A percentile compares a stretch with the other conserved stretches of the same genome.
Conservation (phyloP, 768 basidiomycete genomes). For the Russula emetica region DNA sequence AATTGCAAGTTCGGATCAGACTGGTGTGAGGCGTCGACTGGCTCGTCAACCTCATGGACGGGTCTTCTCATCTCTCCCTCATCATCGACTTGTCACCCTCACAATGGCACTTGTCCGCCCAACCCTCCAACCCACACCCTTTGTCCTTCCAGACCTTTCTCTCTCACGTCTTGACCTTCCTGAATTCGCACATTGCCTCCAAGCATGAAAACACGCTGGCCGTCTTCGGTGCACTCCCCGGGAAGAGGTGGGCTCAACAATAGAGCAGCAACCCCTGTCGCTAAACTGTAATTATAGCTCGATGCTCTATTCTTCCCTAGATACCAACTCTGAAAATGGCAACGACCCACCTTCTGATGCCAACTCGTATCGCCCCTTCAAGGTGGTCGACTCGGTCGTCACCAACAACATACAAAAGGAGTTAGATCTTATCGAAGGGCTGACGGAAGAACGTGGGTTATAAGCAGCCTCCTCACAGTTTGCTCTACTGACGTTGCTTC, state of each 20-base stretch:
- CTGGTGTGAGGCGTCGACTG: conserved; percentile 1
- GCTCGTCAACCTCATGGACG: conserved; percentile 38
- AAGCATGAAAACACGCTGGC: conserved; percentile 90
- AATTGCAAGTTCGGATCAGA: not conserved
- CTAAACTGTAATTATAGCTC: conserved; percentile 43
- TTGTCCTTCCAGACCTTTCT: conserved; percentile 71
- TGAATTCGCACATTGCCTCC: conserved; percentile 89
- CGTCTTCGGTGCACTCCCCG: conserved; percentile 85
- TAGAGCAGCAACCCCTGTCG: not conserved
- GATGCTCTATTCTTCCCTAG: conserved; percentile 70
- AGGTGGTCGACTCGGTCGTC: conserved; percentile 64
- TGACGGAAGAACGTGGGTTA: conserved; percentile 49
- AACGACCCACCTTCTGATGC: conserved; percentile 49
- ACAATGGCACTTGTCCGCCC: conserved; percentile 76
- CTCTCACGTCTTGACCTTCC: conserved; percentile 80
- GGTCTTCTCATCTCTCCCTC: conserved; percentile 67
- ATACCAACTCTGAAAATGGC: conserved; percentile 41
- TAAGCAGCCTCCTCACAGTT: conserved; percentile 16
- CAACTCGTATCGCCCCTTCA: conserved; percentile 84
- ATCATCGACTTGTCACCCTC: conserved; percentile 81
- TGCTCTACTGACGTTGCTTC: conserved; percentile 13
- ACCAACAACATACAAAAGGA: conserved; percentile 57
- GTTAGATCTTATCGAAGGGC: conserved; percentile 48
- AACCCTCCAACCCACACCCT: conserved; percentile 44
- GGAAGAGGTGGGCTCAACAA: conserved; percentile 58